phyloP scores from a whole-genome alignment of 176 grass and related monocot species.

The Triticum turgidum region DNA sequence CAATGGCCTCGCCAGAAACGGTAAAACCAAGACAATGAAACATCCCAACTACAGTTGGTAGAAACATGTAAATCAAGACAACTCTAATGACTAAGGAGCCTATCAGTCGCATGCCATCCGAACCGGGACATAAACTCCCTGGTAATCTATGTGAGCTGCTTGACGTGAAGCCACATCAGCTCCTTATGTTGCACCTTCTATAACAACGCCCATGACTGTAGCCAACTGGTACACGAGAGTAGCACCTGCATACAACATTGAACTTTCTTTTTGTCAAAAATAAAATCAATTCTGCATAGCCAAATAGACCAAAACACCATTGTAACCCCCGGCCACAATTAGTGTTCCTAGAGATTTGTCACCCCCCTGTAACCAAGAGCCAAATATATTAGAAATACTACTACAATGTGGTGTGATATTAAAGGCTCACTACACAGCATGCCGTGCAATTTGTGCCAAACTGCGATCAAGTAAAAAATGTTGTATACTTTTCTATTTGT shows the following conservation, averaged over 20 bases:
- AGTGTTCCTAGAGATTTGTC: neutral
- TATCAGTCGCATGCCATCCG: neutral
- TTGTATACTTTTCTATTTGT: neutral
- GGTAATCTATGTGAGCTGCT: neutral
- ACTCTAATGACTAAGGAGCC: neutral
- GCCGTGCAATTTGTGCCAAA: neutral
- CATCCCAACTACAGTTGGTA: neutral
- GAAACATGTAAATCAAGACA: neutral
- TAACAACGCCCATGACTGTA: neutral
- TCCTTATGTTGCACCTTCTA: neutral
- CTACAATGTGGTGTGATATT: neutral
- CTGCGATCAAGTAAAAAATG: neutral
- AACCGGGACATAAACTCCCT: neutral
- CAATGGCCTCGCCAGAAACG: neutral
- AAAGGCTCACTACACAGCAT: neutral
- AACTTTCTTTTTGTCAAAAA: neutral
- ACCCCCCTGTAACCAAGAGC: neutral
- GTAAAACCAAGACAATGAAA: neutral
- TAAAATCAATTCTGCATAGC: neutral
- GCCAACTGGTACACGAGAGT: neutral
- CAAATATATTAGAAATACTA: neutral
- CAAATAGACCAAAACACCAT: neutral
- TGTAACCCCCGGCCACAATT: neutral
- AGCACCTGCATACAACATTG: neutral
- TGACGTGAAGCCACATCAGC: neutral